Percentiles rank a stretch among this genome's conserved stretches.
Evolutionary conservation across 2,329 filamentous ascomycete species (phyloP).

Genomic region (Calycina herbarum): DNA sequence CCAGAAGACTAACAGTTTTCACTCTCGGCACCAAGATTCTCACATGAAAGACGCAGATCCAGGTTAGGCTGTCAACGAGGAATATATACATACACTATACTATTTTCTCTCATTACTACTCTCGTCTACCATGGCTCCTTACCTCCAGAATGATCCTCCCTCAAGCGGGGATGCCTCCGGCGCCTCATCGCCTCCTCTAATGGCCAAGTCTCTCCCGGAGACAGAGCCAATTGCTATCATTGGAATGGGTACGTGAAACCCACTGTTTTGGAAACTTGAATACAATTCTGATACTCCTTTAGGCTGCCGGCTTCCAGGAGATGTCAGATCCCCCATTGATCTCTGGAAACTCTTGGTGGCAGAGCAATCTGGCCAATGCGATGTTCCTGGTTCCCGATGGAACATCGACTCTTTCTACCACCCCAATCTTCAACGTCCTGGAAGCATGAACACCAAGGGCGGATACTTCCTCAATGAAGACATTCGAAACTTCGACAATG

Average conservation of each 20-base stretch:
- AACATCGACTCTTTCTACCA: conserved; percentile 23
- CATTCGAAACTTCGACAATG: conserved; percentile 23
- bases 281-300: not conserved
- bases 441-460: conserved; percentile 19
- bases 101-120: not conserved
- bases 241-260: conserved; percentile 35
- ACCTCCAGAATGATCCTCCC: conserved; percentile 4
- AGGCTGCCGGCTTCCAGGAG: conserved; percentile 23
- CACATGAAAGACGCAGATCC: conserved; percentile 5
- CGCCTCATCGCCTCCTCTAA: not conserved
- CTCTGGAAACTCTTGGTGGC: conserved; percentile 25
- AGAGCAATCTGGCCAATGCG: conserved; percentile 29
- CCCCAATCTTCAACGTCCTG: conserved; percentile 16
- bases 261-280: not conserved
- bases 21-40: not conserved
- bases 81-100: conserved; percentile 7
- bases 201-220: not conserved
- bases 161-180: conserved; percentile 4
- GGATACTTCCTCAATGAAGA: conserved; percentile 21
- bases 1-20: not conserved
- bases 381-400: conserved; percentile 23
- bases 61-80: conserved; percentile 6
- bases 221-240: conserved; percentile 35
- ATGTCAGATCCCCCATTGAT: conserved; percentile 16
- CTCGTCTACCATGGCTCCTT: conserved; percentile 5